Conservation (phyloP, 371 early-diverging fungal genomes). For the Parasitella parasitica region DNA sequence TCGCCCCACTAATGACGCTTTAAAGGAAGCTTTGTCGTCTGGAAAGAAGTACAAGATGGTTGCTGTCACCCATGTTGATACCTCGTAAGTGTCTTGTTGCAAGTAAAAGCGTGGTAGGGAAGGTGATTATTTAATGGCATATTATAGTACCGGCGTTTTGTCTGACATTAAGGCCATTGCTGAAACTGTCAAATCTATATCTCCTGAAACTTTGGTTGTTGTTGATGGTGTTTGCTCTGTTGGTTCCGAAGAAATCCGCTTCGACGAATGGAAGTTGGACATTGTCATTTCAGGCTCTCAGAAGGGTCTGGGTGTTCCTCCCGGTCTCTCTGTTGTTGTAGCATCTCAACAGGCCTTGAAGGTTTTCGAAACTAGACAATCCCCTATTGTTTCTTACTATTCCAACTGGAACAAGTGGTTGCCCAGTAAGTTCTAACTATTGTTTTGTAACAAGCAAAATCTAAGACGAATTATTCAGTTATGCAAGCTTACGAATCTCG, state of each 20-base stretch:
- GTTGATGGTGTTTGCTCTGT: conserved; percentile 97
- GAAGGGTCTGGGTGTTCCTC: conserved; percentile 93
- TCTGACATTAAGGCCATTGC: conserved; percentile 80
- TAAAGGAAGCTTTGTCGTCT: conserved; percentile 52
- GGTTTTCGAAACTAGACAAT: conserved; percentile 70
- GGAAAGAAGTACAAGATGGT: conserved; percentile 78
- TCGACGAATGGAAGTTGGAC: conserved; percentile 93
- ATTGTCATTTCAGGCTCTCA: conserved; percentile 91
- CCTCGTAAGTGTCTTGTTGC: conserved; percentile 66
- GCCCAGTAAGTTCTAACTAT: conserved; percentile 67
- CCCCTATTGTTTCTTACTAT: conserved; percentile 74
- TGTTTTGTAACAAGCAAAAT: too few species aligned
- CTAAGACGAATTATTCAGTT: conserved; percentile 61
- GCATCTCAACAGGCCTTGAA: conserved; percentile 73
- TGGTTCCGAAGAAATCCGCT: conserved; percentile 89
- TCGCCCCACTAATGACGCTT: conserved; percentile 62
- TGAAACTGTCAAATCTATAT: conserved; percentile 69
- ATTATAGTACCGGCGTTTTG: conserved; percentile 77
- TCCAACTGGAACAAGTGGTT: conserved; percentile 85
- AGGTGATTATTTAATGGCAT: too few species aligned
- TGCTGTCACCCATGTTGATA: conserved; percentile 95
- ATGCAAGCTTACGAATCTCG: conserved; percentile 94
- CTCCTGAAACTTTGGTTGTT: conserved; percentile 87
- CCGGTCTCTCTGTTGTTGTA: conserved; percentile 84
- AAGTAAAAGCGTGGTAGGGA: too few species aligned